These are phyloP conservation scores for Phyllosticta capitalensis DNA, from an alignment of 2,329 filamentous ascomycete genomes.

Conservation along the genomic window DNA sequence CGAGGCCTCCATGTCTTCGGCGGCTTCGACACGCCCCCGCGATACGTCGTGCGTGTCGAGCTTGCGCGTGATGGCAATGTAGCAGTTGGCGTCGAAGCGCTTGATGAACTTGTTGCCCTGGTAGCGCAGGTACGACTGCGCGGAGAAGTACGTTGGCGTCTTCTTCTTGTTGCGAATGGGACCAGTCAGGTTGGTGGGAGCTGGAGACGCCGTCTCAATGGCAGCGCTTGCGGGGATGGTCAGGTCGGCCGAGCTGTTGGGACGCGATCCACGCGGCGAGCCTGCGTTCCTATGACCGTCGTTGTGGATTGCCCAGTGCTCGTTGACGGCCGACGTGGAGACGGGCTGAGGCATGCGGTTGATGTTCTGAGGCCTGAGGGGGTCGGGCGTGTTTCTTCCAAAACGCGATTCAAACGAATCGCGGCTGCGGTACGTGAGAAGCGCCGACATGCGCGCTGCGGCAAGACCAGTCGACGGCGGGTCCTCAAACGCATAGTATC, in stretches of 20 bases:
- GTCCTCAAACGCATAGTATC: conserved; percentile 83
- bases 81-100: conserved; percentile 96
- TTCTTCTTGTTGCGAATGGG: conserved; percentile 22
- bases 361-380: conserved; percentile 73
- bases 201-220: conserved; percentile 33
- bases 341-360: conserved; percentile 51
- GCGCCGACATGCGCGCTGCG: conserved; percentile 90
- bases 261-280: conserved; percentile 33
- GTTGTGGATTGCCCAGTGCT: conserved; percentile 45
- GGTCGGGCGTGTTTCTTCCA: conserved; percentile 83
- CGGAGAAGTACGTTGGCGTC: conserved; percentile 79
- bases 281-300: conserved; percentile 41
- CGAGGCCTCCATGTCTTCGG: conserved; percentile 17
- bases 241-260: conserved; percentile 23
- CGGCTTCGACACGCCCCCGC: conserved; percentile 49
- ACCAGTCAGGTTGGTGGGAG: conserved; percentile 18
- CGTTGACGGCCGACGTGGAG: conserved; percentile 26
- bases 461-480: conserved; percentile 80
- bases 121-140: conserved; percentile 93
- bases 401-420: conserved; percentile 96
- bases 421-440: conserved; percentile 90
- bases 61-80: conserved; percentile 97
- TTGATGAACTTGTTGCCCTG: conserved; percentile 95
- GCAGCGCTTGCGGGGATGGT: conserved; percentile 16
- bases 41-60: conserved; percentile 95